Evolutionary conservation across 208 protist species (phyloP), one percentile per base, ranked within the genome.

Genomic region (Porcisia hertigi): DNA sequence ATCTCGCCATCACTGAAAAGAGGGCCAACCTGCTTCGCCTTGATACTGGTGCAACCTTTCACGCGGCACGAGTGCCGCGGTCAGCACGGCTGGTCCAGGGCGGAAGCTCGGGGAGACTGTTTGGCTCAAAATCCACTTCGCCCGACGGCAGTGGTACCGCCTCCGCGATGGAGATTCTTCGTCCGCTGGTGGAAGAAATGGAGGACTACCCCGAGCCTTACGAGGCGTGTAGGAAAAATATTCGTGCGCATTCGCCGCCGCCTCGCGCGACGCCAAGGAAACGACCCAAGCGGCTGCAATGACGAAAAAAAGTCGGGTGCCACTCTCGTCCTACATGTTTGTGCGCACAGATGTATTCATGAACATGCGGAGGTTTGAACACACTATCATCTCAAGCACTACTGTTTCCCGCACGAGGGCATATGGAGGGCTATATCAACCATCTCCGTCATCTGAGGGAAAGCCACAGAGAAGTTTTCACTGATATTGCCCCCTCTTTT

Each of bases 131-230:
- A 20, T 14, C 18, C 69, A 30, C 41, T 34, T 71, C 25, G 25
- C 14, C 52, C 3, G 49, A 41, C 1, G 16, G 23, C 69, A 47
- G 34, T 49, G 8, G 20, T 54, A 71, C 77, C 49, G 64, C 75
- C 60, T 25, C 53, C 20, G 73, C 78, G 0, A 77, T 80, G 62
- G 69, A 81, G 9, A 80, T 95, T n/a, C 63, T 95, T 14, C 71
- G 88, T 2, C 91, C 91, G 11, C 79, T 95, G 69, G 78, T 84
- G 69, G 88, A 86, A 64, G 91, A 93, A 58, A 88, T 95, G 79
- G 70, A 69, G 30, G 62, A 76, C 30, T 90, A 86, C 63, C 77
- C 85, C 53, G 84, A 90, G 65, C 83, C 88, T 73, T 92, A 86
- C 70, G 71, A 92, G 54, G 81, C 65, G 5, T 80, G 74, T 25